phyloP scores from a whole-genome alignment of 305 asterid genomes.

The Rubia tinctorum region DNA sequence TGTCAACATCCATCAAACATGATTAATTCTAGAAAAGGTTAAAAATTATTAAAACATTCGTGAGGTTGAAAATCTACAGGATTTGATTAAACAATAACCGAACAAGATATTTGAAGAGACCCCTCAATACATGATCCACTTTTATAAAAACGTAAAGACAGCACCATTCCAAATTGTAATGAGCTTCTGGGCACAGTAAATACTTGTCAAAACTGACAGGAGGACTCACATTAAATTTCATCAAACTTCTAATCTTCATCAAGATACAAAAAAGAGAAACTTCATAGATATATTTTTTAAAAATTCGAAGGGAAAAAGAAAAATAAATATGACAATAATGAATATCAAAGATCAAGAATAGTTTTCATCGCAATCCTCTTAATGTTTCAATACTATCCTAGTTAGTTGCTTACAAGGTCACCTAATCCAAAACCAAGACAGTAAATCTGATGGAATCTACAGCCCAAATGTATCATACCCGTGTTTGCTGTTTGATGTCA shows the following conservation, averaged over 20 bases:
- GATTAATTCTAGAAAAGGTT: neutral
- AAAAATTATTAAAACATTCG: neutral
- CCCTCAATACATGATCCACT: neutral
- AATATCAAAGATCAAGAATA: neutral
- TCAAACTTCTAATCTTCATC: neutral
- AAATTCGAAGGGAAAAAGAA: neutral
- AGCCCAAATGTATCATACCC: conserved; percentile 40
- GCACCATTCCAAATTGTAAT: neutral
- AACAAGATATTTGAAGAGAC: neutral
- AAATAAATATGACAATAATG: neutral
- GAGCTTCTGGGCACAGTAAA: neutral
- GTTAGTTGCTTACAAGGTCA: neutral
- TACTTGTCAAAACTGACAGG: neutral
- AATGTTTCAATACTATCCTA: neutral
- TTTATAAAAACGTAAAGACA: neutral
- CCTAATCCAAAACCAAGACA: neutral
- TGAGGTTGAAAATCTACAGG: neutral
- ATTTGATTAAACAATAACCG: neutral
- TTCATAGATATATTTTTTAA: neutral
- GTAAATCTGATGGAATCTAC: neutral
- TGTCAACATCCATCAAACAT: neutral
- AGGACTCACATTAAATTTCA: neutral
- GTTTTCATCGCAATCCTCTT: neutral
- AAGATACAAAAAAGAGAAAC: neutral
- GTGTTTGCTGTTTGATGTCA: conserved; percentile 70